Base-by-base conservation (phyloP, 257 asterid species). In the Jacaranda copaia region DNA sequence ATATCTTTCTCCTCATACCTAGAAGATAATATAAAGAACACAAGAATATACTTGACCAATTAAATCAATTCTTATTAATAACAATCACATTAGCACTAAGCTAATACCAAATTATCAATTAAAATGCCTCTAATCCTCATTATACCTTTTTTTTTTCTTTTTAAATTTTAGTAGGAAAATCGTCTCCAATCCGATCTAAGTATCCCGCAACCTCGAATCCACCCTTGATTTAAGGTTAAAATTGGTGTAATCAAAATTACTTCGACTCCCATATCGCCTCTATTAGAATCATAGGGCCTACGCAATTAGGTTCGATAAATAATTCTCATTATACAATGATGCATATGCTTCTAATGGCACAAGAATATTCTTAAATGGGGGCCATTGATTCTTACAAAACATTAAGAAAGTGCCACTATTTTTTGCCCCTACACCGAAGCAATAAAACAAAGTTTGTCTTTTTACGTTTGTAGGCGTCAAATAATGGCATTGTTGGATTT, bases 331-430 rank as follows among this genome's bases (percentile, higher is more conserved):
- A 36, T 32, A 60, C 5, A 15, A 75, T 16, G 73, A 51, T 72
- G 70, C 64, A 60, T 76, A 76, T 75, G 76, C 84, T 48, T 66
- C 73, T 46, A 49, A 74, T 68, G 43, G 18, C 42, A 12, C 52
- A 60, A 39, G 85, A 74, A 84, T 84, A 84, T 84, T 80, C 83
- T 69, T 12, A 4, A 16, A 66, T 14, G 71, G 79, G 79, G 56
- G 18, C 78, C 84, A 55, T 56, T 63, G 59, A 20, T 73, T 73
- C 74, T 55, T 45, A 8, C 55, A 39, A 32, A 55, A 65, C 51
- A 74, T 10, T 51, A 40, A 14, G 42, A 61, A 69, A 69, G 35
- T 45, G 63, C 55, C 43, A 56, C 49, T 53, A 70, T 60, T 62
- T 63, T 75, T 62, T 5, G 14, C 32, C 25, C 79, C 2, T 42